Base-by-base conservation (phyloP, 192 early-diverging fungal genomes). In the Allomyces javanicus region DNA sequence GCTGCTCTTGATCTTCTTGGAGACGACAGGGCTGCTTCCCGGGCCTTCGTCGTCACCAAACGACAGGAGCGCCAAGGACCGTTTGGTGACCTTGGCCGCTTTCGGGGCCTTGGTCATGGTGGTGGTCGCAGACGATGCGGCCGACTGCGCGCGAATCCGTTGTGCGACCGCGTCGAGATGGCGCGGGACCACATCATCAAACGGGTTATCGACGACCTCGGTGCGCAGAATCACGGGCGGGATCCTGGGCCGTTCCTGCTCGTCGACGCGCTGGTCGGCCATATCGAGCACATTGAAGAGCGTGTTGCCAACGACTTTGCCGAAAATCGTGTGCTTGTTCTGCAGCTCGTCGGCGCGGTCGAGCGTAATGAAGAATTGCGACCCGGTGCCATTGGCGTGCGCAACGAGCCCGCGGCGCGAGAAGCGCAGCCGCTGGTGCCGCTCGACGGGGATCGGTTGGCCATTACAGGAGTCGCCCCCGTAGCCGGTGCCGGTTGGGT, bases 341-440 rank as follows among this genome's bases (percentile, higher is more conserved):
- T 92, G 87, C 19, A 97, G 74, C 69, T 93, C 91, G 27, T 85
- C 82, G 2, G 93, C 80, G 4, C 82, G 69, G 67, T 88, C 88
- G 26, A 97, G 80, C 0, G 94, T 96, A 68, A 97, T 89, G 71
- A 97, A 97, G 68, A 97, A 97, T 77, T 97, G 94, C 68, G 87
- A 90, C 25, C 76, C 77, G 75, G 95, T 95, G 63, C 86, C 82
- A 64, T 89, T 94, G 11, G 94, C 94, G 87, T 95, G 90, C 0
- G 85, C 94, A 0, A 94, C 79, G 21, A 96, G 67, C 6, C 94
- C 94, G 23, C 94, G 79, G 9, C 89, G 85, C 61, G 75, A 83
- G 68, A 95, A 97, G n/a, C 91, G 80, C 50, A 97, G 71, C 6
- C 94, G 82, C 0, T 89, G 88, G 73, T 97, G 94, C 70, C 92